Base-by-base conservation (phyloP, 2,329 filamentous ascomycete species). In the Botryotinia globosa region DNA sequence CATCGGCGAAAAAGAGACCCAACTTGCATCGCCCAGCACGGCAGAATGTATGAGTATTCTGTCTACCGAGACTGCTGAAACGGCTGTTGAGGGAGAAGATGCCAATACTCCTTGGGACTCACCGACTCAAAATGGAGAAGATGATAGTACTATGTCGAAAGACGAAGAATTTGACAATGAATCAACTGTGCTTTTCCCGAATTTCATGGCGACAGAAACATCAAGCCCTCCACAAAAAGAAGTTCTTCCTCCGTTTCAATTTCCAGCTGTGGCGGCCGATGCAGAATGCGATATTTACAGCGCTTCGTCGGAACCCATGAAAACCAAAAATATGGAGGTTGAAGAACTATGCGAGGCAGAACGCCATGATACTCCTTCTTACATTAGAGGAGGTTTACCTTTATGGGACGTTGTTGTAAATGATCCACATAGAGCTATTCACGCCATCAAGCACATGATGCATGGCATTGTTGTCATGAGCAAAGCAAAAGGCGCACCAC, bases 371-470 rank as follows among this genome's bases (percentile, higher is more conserved):
- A 72, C 69, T 22, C 69, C 69, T 18, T 72, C 69, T 67, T 72
- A 67, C 37, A 56, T 72, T 18, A 45, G n/a, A 67, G 69, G 69
- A 51, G 62, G 37, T 7, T 34, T 72, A 8, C 37, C 48, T n/a
- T 51, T 72, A 22, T 14, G n/a, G 4, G 34, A 72, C 29, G 48
- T 72, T 18, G 54, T 67, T 4, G 48, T 29, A 10, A 56, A 54
- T 12, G 69, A 72, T 67, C 62, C 69, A 20, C 51, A 72, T 67
- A 66, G 69, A 48, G 63, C 67, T 10, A 29, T 67, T 22, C 69
- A 72, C 29, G 69, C 69, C 22, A 72, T 72, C 48, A 72, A 67
- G 48, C 62, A 72, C 18, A 72, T 72, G 69, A 72, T 72, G 69
- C 34, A 42, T 22, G 54, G 64, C 22, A 67, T 72, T 48, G 29